Evolutionary conservation across 2,329 filamentous ascomycete species (phyloP).

Genomic region (Xylaria sp.): DNA sequence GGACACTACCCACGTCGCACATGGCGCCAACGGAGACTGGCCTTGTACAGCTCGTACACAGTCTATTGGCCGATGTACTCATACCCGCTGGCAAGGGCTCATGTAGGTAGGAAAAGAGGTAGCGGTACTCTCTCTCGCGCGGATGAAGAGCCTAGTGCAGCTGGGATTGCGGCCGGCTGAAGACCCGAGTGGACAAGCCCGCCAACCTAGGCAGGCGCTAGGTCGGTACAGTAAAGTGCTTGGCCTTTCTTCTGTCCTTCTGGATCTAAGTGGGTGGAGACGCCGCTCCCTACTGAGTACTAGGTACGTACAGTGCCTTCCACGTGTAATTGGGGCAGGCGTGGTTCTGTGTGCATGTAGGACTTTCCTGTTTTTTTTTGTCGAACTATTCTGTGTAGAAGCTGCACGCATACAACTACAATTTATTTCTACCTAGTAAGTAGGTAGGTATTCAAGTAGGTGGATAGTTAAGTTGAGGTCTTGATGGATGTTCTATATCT

Average conservation of each 20-base stretch:
- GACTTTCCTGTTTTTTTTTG: too few species aligned
- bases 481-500: too few species aligned
- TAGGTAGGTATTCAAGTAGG: not conserved
- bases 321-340: too few species aligned
- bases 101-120: not conserved
- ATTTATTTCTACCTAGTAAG: too few species aligned
- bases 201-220: not conserved
- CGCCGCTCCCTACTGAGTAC: too few species aligned
- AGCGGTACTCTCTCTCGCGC: not conserved
- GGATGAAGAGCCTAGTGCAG: not conserved
- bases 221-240: too few species aligned
- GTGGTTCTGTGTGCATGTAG: too few species aligned
- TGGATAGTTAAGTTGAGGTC: not conserved
- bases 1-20: constrained; percentile 3
- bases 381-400: too few species aligned
- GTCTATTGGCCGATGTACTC: not conserved
- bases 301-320: too few species aligned
- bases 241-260: too few species aligned
- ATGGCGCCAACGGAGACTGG: not conserved
- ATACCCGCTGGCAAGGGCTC: not conserved
- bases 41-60: not conserved
- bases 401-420: too few species aligned
- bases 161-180: constrained; percentile 24
- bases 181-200: constrained; percentile 21
- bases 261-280: too few species aligned